phyloP scores from a whole-genome alignment of 805 yeast genomes.

The Debaryomyces tyrocola region DNA sequence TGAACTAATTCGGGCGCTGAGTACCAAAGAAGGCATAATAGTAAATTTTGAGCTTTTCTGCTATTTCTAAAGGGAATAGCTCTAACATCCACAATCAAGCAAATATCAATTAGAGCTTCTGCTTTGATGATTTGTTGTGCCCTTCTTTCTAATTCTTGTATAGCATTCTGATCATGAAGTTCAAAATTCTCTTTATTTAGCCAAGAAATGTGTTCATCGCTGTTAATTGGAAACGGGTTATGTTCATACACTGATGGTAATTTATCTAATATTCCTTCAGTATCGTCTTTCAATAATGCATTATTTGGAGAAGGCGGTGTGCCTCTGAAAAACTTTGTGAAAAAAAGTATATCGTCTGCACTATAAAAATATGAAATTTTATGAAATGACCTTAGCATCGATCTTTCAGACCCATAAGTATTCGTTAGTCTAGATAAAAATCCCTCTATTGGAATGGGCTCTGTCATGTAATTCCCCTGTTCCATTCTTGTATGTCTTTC shows the following conservation, averaged over 20 bases:
- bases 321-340: constrained; percentile 53
- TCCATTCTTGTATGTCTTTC: constrained; percentile 23
- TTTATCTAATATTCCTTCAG: constrained; percentile 12
- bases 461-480: constrained; percentile 22
- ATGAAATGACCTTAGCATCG: constrained; percentile 43
- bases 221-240: constrained; percentile 56
- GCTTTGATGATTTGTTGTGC: constrained; percentile 56
- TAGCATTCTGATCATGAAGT: constrained; percentile 54
- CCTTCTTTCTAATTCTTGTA: constrained; percentile 66
- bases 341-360: constrained; percentile 59
- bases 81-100: constrained; percentile 43
- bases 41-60: constrained; percentile 22
- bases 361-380: constrained; percentile 65
- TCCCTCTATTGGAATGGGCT: constrained; percentile 83
- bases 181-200: constrained; percentile 47
- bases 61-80: constrained; percentile 25
- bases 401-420: constrained; percentile 43
- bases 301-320: constrained; percentile 59
- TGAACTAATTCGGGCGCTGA: constrained; percentile 20
- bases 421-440: constrained; percentile 61
- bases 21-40: constrained; percentile 32
- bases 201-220: constrained; percentile 62
- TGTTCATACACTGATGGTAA: constrained; percentile 45
- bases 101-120: constrained; percentile 60
- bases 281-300: constrained; percentile 9